Evolutionary conservation across 768 basidiomycete genomes (phyloP), one percentile per base, ranked within the genome.

Genomic region (Tricholoma bakamatsutake): DNA sequence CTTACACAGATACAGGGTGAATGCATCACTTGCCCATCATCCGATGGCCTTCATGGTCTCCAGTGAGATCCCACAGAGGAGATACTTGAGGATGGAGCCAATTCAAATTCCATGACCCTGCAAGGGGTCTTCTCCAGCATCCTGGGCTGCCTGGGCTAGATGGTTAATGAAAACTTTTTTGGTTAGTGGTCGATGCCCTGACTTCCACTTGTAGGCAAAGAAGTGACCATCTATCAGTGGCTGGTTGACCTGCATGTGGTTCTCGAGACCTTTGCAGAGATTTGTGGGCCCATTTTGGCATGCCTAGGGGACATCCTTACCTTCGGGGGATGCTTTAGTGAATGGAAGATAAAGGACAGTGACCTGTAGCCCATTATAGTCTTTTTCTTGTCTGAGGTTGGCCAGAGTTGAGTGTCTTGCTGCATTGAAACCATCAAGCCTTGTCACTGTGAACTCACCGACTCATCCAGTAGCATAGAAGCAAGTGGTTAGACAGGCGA

Each of bases 101-200:
- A 71, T 70, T 0, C 60, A 28, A 0, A 71, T 60, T 6, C 66
- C 58, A 53, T 73, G 70, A 1, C 67, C 63, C 28, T 64, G 59
- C 1, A 69, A 12, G 0, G 52, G 59, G 0, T 58, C 28, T 0
- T 61, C 5, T 2, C 58, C 59, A 0, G 60, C 54, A 0, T 28
- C 47, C 6, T 34, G 42, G n/a, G n/a, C n/a, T n/a, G n/a, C n/a
- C n/a, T n/a, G n/a, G 0, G 57, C 58, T 1, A 71, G 33, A 0
- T 56, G 53, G 17, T 50, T 13, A 5, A 66, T 39, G 59, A 70
- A 67, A 18, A 57, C 56, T 0, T 24, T 15, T 10, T 61, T 60
- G 5, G 70, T 69, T 10, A 73, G 66, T 1, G 68, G 59, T 1
- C 50, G 12, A 12, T 51, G 33, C 4, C 35, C 12, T 5, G 49